Evolutionary conservation across 164 flowering plant genomes (phyloP), one percentile per base, ranked within the genome.

Genomic region (Saururus chinensis): DNA sequence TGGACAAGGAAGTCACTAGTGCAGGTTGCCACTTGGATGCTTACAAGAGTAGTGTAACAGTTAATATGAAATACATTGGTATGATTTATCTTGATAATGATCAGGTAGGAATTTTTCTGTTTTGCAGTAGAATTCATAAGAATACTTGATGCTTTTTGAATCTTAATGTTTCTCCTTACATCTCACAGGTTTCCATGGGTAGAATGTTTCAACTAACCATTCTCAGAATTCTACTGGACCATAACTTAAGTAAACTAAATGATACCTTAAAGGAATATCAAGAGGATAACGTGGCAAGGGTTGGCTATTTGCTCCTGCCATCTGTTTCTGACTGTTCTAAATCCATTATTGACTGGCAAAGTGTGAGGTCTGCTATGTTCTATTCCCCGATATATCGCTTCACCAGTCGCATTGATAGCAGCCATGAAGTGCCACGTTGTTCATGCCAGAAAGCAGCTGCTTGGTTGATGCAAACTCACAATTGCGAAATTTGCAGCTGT

Each of bases 231-330:
- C 84, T 92, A 21, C 19, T 79, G 24, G 77, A 83, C 57, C 83
- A 67, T 25, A 67, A 68, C 60, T 37, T 74, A 37, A 60, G 71
- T 20, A 77, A 74, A 25, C 63, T 83, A 59, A 66, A 60, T 25
- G 71, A 76, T 54, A 53, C 59, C 20, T n/a, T 77, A 25, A 76
- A 65, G 22, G 69, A 60, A 45, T 20, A 63, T 21, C 45, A 22
- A 35, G 56, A 54, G 55, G 64, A 58, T 23, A 71, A 25, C 37
- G 20, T 49, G 60, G 61, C 73, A 24, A 64, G 60, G 26, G 59
- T 76, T 53, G 83, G 82, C 68, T 92, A 87, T 69, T 75, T 87
- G 57, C 63, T 92, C 53, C 89, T 92, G 19, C 96, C 98, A 37
- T 60, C 76, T 1, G 48, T 52, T 9, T 26, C 62, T 52, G 58